Evolutionary conservation across 371 early-diverging fungal species (phyloP), one percentile per base, ranked within the genome.

Genomic region (Circinella minor): DNA sequence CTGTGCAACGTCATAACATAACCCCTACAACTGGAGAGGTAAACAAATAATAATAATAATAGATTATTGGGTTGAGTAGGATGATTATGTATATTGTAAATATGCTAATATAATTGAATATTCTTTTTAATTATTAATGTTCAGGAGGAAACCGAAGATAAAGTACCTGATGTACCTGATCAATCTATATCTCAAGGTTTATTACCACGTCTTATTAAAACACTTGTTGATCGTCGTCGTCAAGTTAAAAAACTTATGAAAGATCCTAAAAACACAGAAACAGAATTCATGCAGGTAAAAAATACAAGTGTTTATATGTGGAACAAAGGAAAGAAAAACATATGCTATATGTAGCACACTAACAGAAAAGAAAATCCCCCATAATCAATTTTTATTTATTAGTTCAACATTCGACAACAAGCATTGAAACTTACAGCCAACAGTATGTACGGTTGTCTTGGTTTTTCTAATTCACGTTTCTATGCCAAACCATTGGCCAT

Each of bases 391-490:
- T 27, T 27, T 27, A 27, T 27, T 34, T 36, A 7, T 46, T 73
- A 94, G 89, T 89, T 92, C 61, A 91, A 99, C 73, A 96, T 98
- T 76, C 91, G 99, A 39, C 99, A 99, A 78, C 91, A 90, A 71
- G 99, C 99, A 48, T 88, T 99, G 34, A 99, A 99, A 76, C 83
- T 99, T 48, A 99, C 99, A 1, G 99, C 99, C 61, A 99, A 99
- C 85, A 93, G 93, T 73, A 99, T 99, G 95, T 99, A 99, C 79
- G 99, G 99, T 27, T 99, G 99, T 87, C 86, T 99, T 54, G 99
- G 99, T 47, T 98, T 94, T 71, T 77, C 92, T 1, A 87, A 93
- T 48, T 99, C 99, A 20, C 88, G 99, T 10, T 99, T 99, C 85
- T 99, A 96, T 76, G 99, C 99, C 77, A 98, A 98, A 76, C 95